Conservation (phyloP, 2,329 filamentous ascomycete genomes). For the Ophiocordyceps unilateralis region DNA sequence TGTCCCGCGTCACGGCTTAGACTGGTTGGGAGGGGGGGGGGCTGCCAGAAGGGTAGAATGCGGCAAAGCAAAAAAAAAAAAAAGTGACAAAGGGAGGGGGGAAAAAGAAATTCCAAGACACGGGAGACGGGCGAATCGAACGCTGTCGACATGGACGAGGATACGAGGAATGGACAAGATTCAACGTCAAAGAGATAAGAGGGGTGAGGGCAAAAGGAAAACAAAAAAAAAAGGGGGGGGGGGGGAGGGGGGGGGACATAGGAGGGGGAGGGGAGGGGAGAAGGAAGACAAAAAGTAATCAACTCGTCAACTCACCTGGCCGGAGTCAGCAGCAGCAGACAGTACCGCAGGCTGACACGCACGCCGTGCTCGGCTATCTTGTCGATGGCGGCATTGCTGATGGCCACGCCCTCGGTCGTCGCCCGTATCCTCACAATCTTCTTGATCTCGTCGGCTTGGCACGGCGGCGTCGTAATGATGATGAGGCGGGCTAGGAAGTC, state of each 20-base stretch:
- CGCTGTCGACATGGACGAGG: not conserved
- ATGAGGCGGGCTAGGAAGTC: conserved; percentile 88
- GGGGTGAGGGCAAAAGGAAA: not conserved
- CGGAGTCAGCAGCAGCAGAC: conserved; percentile 77
- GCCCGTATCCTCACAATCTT: conserved; percentile 76
- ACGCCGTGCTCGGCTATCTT: conserved; percentile 78
- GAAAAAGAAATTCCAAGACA: not conserved
- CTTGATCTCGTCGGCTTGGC: conserved; percentile 77
- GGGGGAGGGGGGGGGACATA: not conserved
- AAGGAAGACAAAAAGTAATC: not conserved
- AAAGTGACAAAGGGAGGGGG: not conserved
- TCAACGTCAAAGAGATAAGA: not conserved
- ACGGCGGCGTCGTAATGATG: conserved; percentile 88
- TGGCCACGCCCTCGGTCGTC: conserved; percentile 61
- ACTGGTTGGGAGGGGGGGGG: too few species aligned
- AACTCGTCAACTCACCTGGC: conserved; percentile 41
- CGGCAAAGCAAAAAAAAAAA: not conserved
- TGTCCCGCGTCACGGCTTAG: not conserved
- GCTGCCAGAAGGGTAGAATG: too few species aligned
- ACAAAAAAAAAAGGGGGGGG: not conserved
- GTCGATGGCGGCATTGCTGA: conserved; percentile 69
- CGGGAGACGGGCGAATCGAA: not conserved
- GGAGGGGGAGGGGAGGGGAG: not conserved
- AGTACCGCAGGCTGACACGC: conserved; percentile 80
- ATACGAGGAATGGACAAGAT: not conserved